Conservation (phyloP, 2,329 filamentous ascomycete species). For the Trichoderma afroharzianum region DNA sequence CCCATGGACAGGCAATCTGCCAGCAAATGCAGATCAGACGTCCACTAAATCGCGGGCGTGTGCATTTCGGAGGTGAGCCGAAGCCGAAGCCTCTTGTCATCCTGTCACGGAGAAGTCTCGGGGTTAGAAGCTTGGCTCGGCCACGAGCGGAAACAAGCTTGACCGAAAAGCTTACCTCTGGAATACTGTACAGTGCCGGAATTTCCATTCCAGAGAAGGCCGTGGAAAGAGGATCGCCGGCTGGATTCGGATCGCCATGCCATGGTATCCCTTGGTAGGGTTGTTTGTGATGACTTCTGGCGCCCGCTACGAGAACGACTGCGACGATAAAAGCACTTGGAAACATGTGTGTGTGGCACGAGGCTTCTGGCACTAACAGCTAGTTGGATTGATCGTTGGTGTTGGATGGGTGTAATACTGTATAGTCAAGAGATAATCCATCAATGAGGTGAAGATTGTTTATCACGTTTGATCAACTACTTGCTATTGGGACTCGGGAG, state of each 20-base stretch:
- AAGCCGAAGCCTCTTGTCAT: not conserved
- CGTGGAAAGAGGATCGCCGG: not conserved
- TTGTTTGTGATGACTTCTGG: not conserved
- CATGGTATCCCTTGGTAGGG: not conserved
- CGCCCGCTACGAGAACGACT: not conserved
- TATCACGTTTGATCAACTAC: not conserved
- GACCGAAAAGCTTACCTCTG: not conserved
- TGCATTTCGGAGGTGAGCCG: not conserved
- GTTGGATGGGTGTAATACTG: not conserved
- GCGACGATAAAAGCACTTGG: not conserved
- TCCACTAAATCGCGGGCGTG: not conserved
- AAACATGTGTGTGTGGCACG: not conserved
- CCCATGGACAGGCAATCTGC: not conserved
- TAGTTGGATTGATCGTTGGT: not conserved
- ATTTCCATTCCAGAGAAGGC: not conserved
- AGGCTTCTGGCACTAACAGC: not conserved
- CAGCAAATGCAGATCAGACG: not conserved
- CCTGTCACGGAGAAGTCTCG: constrained; percentile 4
- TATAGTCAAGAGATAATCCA: not conserved
- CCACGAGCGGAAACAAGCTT: not conserved
- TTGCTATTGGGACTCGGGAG: not conserved
- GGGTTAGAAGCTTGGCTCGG: not conserved
- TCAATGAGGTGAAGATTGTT: not conserved
- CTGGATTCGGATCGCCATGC: not conserved
- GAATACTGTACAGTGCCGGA: not conserved